Base-by-base conservation (phyloP, 805 yeast species). In the Saturnispora serradocipensis region DNA sequence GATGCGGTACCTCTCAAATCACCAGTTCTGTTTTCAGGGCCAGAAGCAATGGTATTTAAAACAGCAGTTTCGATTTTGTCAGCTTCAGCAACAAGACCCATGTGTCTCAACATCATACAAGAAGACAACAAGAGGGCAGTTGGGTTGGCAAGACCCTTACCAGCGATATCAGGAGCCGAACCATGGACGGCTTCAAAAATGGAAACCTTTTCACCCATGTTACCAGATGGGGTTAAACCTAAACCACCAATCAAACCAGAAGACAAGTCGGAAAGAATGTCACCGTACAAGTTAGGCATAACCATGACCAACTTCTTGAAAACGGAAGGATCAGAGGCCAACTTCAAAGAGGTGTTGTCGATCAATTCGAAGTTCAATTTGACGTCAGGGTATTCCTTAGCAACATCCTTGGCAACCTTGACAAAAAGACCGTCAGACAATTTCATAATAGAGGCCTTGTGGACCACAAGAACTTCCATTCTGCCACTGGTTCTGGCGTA, bases 171-270 rank as follows among this genome's bases (percentile, higher is more conserved):
- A 63, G 99, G 99, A 58, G 99, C 99, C 53, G 98, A 90, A 71
- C 99, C 99, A 72, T 93, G 99, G 67, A 93, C 99, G 59, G 99
- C 99, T 81, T 93, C 99, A 71, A 93, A 93, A 69, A 93, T 91
- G 52, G 97, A 88, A 58, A 91, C 96, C 70, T 87, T 84, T 78
- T 88, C 88, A 77, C 99, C 99, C 90, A 93, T 93, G 82, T 93
- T 93, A 71, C 97, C 99, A 55, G 97, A 88, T 60, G 99, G 99
- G 56, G 99, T 93, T 71, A 93, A 82, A 74, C 99, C 99, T 67
- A 91, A 81, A 68, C 99, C 98, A 70, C 99, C 99, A 60, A 95
- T 95, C 67, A 93, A 78, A 74, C 99, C 99, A 54, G 97, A 87
- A 62, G 96, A 88, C 72, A 93, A 78, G 73, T 93, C 99, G 58